Evolutionary conservation across 768 basidiomycete species (phyloP), one percentile per base, ranked within the genome.

Genomic region (Phaffia australis): DNA sequence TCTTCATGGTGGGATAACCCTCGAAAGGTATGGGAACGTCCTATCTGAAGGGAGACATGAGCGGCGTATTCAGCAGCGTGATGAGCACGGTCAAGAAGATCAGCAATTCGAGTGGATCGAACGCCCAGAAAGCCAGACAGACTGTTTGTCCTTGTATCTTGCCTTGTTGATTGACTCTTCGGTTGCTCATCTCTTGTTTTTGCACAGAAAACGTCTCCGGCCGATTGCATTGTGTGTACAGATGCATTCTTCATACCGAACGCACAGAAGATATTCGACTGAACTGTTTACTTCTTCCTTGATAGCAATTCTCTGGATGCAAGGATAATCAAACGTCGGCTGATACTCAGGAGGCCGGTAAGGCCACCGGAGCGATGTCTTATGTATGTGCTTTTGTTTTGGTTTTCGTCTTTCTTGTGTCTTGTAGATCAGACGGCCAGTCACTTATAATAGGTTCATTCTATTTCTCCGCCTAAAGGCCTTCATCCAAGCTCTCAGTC

Each of bases 41-140:
- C 14, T 94, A 90, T 74, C 64, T 76, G 23, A 69, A 71, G 15
- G 87, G 87, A 46, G 92, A 98, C 74, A 82, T 89, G 73, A 80
- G 86, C 18, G 88, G 90, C 19, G 82, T 88, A 48, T 77, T 97
- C 71, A 81, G 80, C 56, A 85, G 51, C 2, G 58, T 50, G 32
- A 60, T 66, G 60, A n/a, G 25, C 11, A 65, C 64, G 8, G 58
- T 90, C 16, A 82, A 85, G 71, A 83, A 85, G 6, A 72, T 97
- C 30, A 79, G 76, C 48, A 79, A 79, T 63, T 68, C 72, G 49
- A 78, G 81, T 18, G 35, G 55, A 32, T 50, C 48, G 47, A 55
- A 50, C 4, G 52, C 27, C 27, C 30, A 50, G 29, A 58, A 58
- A 46, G 52, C 64, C 3, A 65, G 58, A 56, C 16, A 49, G 52